phyloP scores from a whole-genome alignment of 495 filamentous ascomycete genomes.

The Daldinia grandis region DNA sequence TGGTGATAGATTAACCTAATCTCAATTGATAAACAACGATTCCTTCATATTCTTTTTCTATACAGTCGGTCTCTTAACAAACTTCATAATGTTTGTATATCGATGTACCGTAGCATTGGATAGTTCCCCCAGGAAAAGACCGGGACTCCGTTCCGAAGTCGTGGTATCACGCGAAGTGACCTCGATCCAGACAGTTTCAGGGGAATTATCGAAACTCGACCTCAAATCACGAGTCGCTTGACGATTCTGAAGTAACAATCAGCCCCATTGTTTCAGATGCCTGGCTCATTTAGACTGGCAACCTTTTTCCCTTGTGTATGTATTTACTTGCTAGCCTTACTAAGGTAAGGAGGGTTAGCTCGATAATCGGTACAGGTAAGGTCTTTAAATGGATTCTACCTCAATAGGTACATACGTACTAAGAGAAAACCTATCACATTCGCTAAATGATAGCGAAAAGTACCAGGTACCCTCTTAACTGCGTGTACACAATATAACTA shows the following conservation, averaged over 20 bases:
- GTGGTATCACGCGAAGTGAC: conserved; percentile 40
- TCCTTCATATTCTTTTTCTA: neutral
- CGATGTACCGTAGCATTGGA: conserved; percentile 27
- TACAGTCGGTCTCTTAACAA: neutral
- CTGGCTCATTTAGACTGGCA: conserved; percentile 18
- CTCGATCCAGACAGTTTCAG: conserved; percentile 39
- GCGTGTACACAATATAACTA: no score
- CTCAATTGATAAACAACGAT: conserved; percentile 12
- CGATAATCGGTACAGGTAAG: neutral
- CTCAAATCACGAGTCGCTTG: conserved; percentile 26
- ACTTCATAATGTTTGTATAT: neutral
- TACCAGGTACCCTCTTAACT: no score
- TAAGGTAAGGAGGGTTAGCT: neutral
- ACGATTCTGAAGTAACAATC: conserved; percentile 26
- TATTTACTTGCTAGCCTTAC: neutral
- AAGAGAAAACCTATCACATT: neutral
- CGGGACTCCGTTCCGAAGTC: conserved; percentile 41
- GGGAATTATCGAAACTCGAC: conserved; percentile 24
- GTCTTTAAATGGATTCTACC: no score
- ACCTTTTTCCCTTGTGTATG: conserved; percentile 1
- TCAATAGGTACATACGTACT: no score
- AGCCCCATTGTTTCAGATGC: conserved; percentile 41
- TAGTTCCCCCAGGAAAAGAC: conserved; percentile 15
- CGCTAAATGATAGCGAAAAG: no score
- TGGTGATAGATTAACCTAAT: conserved; percentile 25